phyloP scores from a whole-genome alignment of 306 rosid species.

The Trifolium pratense region DNA sequence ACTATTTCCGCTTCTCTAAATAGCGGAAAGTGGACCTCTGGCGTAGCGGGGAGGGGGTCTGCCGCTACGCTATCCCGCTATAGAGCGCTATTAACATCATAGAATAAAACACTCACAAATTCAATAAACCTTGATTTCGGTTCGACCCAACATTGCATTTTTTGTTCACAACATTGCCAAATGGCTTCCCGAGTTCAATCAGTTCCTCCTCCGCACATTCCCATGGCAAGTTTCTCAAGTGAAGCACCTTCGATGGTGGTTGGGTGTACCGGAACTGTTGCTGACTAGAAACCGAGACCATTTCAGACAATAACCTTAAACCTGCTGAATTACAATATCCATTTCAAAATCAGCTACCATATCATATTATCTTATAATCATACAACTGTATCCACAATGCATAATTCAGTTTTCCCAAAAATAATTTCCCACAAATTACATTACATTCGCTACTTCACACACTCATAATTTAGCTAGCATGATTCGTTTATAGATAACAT shows the following conservation, averaged over 20 bases:
- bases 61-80: too few relatives aligned
- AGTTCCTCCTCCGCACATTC: conserved; percentile 97
- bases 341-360: conserved; percentile 29
- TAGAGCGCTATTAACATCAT: too few relatives aligned
- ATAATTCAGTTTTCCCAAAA: not conserved
- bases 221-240: conserved; percentile 98
- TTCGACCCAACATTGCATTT: conserved; percentile 99
- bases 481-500: too few relatives aligned
- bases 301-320: conserved; percentile 42
- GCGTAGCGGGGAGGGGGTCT: too few relatives aligned
- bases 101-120: conserved; percentile 70
- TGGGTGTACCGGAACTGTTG: conserved; percentile 98
- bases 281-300: conserved; percentile 96
- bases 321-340: conserved; percentile 41
- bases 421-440: too few relatives aligned
- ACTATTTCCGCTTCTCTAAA: too few relatives aligned
- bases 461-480: too few relatives aligned
- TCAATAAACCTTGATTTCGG: conserved; percentile 95
- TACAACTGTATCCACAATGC: not conserved
- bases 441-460: too few relatives aligned
- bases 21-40: too few relatives aligned
- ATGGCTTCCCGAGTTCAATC: conserved; percentile 96
- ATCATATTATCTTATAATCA: too few relatives aligned
- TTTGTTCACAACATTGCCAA: conserved; percentile 98
- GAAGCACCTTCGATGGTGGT: conserved; percentile 98